Evolutionary conservation across 75 land plant species (phyloP).

Genomic region (Pseudotsuga menziesii): DNA sequence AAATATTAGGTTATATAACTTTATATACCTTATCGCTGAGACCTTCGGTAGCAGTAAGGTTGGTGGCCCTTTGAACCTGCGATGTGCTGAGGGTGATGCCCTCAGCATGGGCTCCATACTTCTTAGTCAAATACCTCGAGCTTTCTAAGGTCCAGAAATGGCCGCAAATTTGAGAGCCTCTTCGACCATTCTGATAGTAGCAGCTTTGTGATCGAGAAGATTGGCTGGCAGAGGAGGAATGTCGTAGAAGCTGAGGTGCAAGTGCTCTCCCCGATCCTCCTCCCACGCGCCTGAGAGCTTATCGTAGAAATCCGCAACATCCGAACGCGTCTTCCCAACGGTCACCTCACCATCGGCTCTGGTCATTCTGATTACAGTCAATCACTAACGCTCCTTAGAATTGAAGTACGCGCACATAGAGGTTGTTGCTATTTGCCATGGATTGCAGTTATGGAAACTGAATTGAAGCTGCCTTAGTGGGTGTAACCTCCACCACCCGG

Average conservation of each 20-base stretch:
- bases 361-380: too few relatives aligned
- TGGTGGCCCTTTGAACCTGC: constrained; percentile 72
- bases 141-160: constrained; percentile 69
- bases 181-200: constrained; percentile 91
- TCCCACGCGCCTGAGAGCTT: constrained; percentile 61
- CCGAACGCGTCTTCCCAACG: constrained; percentile 14
- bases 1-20: constrained; percentile 15
- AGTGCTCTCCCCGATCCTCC: constrained; percentile 93
- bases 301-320: constrained; percentile 71
- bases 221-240: constrained; percentile 10
- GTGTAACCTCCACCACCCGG: too few relatives aligned
- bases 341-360: too few relatives aligned
- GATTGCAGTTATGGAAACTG: too few relatives aligned
- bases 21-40: constrained; percentile 52
- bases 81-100: constrained; percentile 90
- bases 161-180: constrained; percentile 74
- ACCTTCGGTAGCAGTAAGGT: constrained; percentile 52
- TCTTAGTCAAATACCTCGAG: constrained; percentile 81
- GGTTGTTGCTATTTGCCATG: too few relatives aligned
- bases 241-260: constrained; percentile 98
- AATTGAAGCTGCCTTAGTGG: too few relatives aligned
- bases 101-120: constrained; percentile 60
- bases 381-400: too few relatives aligned
- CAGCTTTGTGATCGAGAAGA: constrained; percentile 52
- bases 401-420: too few relatives aligned